Percentiles rank a stretch among this genome's conserved stretches.
phyloP scores from a whole-genome alignment of 768 basidiomycete genomes.

The Auricularia sp. region DNA sequence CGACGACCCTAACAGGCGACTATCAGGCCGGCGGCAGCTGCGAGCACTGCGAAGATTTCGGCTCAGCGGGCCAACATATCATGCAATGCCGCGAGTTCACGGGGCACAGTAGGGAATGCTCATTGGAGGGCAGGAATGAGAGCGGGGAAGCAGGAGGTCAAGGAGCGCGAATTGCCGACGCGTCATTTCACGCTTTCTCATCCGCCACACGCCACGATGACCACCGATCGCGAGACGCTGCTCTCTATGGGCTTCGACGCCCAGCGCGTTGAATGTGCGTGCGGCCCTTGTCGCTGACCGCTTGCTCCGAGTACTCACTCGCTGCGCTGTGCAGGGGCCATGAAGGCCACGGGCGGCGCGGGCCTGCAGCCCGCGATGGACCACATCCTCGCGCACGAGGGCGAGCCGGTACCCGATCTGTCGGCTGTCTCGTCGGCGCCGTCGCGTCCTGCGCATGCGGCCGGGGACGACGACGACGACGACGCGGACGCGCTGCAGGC shows the following conservation, averaged over 20 bases:
- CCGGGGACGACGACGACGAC: slow-evolving; percentile 51
- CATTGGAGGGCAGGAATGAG: no score
- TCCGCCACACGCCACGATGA: neutral
- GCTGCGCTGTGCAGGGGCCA: slow-evolving; percentile 52
- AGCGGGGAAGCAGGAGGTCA: no score
- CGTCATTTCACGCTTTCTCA: no score
- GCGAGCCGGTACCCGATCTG: slow-evolving; percentile 61
- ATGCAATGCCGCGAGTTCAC: no score
- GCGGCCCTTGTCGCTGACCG: slow-evolving; percentile 4
- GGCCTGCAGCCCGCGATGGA: slow-evolving; percentile 92
- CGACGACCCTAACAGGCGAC: no score
- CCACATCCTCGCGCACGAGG: slow-evolving; percentile 72
- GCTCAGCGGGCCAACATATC: no score
- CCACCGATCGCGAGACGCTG: slow-evolving; percentile 40
- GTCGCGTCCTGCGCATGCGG: slow-evolving; percentile 12
- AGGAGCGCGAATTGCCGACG: no score
- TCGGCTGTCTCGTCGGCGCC: slow-evolving; percentile 28
- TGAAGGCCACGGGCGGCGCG: slow-evolving; percentile 70
- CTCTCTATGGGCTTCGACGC: slow-evolving; percentile 81
- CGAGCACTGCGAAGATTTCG: no score
- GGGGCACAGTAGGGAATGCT: no score
- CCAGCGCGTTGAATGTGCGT: slow-evolving; percentile 76
- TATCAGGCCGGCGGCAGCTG: no score
- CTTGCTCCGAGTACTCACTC: slow-evolving; percentile 1
- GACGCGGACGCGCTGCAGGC: slow-evolving; percentile 53